Base-by-base conservation (phyloP, 2,329 filamentous ascomycete genomes). In the Colletotrichum lini region DNA sequence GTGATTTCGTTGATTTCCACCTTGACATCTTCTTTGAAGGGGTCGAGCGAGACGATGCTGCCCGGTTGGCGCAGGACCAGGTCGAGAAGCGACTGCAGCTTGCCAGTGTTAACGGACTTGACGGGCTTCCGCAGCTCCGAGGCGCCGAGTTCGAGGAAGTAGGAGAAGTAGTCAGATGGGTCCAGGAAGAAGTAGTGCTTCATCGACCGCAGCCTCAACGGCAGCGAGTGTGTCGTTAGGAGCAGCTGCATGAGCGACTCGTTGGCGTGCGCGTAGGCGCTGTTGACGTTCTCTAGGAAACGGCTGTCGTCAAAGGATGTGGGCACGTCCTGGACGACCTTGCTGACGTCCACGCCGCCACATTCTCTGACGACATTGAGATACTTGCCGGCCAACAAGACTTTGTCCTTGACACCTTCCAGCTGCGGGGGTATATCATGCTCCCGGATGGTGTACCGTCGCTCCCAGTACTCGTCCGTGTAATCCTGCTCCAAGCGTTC, bases 131-230 rank as follows among this genome's bases (percentile, higher is more conserved):
- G 93, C 70, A 99, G 87, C 82, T 99, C 96, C 1, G 95, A 95
- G 40, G 93, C 88, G 65, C 94, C 92, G 23, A 99, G 90, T 79
- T 99, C 96, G 71, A 99, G 91, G 80, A 99, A 99, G 82, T 98
- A 97, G 3, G 95, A 95, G 82, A 99, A 98, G 84, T 98, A 99
- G 80, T 99, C 96, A 44, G 96, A 98, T 10, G 95, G 93, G 77
- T 98, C 96, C 73, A 99, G 91, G 86, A 99, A 99, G 85, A 98
- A 99, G 84, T 99, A 99, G 82, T 99, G 96, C 80, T 99, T 99
- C 49, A 99, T 86, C 16, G 96, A 98, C 56, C 93, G 91, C 67
- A 99, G 87, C 47, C 96, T 90, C 38, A 94, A 93, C 0, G 96
- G 95, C 6, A 99, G 88, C 15, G 94, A 94, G 79, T 99, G 96